Percentiles rank a stretch among this genome's conserved stretches.
Evolutionary conservation across 2,329 filamentous ascomycete species (phyloP).

Genomic region (Cladobotryum mycophilum): DNA sequence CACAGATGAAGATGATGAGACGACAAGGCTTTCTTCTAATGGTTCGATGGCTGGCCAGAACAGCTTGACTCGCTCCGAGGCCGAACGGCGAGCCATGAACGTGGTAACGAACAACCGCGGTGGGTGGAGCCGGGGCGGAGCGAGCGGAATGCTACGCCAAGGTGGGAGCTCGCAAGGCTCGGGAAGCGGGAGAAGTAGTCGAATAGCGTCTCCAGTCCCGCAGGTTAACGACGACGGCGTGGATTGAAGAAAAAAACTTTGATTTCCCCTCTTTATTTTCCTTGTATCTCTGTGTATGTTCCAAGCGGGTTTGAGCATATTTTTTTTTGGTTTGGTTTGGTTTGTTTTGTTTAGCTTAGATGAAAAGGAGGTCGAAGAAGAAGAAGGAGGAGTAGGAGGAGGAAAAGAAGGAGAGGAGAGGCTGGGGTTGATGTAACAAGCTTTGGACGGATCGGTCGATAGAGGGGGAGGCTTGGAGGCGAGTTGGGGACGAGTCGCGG

Average conservation of each 20-base stretch:
- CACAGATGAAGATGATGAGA: constrained; percentile 31
- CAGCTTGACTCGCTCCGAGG: constrained; percentile 25
- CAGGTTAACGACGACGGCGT: constrained; percentile 27
- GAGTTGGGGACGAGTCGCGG: too few relatives aligned
- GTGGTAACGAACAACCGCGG: constrained; percentile 32
- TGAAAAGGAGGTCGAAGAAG: too few relatives aligned
- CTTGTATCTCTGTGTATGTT: background rate
- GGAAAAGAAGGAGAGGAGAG: too few relatives aligned
- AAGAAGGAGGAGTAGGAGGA: too few relatives aligned
- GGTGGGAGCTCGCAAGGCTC: constrained; percentile 21
- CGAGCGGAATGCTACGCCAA: constrained; percentile 38
- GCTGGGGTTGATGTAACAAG: too few relatives aligned
- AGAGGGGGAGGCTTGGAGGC: too few relatives aligned
- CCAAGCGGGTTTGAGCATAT: too few relatives aligned
- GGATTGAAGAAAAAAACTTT: constrained; percentile 21
- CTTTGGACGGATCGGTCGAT: too few relatives aligned
- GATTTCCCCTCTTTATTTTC: background rate
- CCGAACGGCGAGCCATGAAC: constrained; percentile 41
- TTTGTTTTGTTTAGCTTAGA: too few relatives aligned
- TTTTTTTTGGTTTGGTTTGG: too few relatives aligned
- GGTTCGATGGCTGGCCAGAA: background rate
- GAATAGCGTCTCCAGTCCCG: constrained; percentile 15
- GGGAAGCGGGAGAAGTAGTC: constrained; percentile 10
- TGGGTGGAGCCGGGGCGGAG: constrained; percentile 34
- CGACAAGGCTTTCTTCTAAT: constrained; percentile 9